A percentile compares a stretch with the other conserved stretches of the same genome.
These are phyloP conservation scores for Aaosphaeria pasadenensis DNA, from an alignment of 2,329 filamentous ascomycete genomes.

Conservation along the genomic window DNA sequence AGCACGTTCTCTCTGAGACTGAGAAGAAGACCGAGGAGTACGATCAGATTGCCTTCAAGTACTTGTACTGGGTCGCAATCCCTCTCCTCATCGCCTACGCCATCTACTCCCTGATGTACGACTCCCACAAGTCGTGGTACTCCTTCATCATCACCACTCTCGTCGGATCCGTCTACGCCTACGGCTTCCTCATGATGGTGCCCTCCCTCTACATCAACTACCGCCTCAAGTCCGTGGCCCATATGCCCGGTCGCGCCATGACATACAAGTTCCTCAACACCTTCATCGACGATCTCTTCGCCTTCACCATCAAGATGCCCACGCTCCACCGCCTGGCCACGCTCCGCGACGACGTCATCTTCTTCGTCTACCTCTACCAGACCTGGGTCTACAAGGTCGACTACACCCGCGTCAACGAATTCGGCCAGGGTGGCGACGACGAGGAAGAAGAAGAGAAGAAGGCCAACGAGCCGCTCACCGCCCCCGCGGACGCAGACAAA, in stretches of 20 bases:
- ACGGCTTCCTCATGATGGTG: constrained; percentile 99
- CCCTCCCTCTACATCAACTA: constrained; percentile 99
- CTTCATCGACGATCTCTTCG: constrained; percentile 97
- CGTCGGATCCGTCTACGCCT: constrained; percentile 94
- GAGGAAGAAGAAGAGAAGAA: constrained; percentile 55
- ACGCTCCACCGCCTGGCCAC: constrained; percentile 88
- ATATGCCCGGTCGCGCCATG: constrained; percentile 96
- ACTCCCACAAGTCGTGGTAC: constrained; percentile 97
- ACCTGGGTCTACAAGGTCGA: constrained; percentile 89
- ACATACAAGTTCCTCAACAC: constrained; percentile 98
- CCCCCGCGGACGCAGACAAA: constrained; percentile 29
- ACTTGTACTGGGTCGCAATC: constrained; percentile 89
- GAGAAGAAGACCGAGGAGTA: constrained; percentile 99
- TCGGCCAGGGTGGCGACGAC: constrained; percentile 96
- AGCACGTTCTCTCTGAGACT: constrained; percentile 90
- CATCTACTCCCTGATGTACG: constrained; percentile 85
- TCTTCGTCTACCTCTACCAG: constrained; percentile 97
- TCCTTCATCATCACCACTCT: constrained; percentile 92
- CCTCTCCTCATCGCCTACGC: constrained; percentile 88
- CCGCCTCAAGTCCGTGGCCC: constrained; percentile 82
- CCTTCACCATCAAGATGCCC: constrained; percentile 99
- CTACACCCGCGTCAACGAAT: constrained; percentile 91
- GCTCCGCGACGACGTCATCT: constrained; percentile 92
- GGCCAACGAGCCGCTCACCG: constrained; percentile 39
- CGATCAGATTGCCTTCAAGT: constrained; percentile 95